phyloP scores from a whole-genome alignment of 331 rosid species.

The Acacia concinna region DNA sequence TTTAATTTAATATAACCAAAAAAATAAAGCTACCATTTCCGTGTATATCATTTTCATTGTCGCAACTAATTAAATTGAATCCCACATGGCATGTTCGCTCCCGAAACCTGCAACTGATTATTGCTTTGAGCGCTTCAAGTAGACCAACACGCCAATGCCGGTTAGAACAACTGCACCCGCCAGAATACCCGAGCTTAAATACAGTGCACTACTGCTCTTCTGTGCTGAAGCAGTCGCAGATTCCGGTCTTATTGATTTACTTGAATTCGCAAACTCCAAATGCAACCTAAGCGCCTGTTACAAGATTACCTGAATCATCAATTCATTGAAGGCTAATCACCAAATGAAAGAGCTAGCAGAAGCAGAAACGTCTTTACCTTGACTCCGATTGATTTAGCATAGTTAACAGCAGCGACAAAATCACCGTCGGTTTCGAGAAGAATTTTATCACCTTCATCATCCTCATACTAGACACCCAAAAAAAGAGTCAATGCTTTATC shows the following conservation, averaged over 20 bases:
- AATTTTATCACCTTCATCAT: slow-evolving; percentile 92
- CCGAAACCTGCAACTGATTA: slow-evolving; percentile 24
- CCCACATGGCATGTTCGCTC: slow-evolving; percentile 14
- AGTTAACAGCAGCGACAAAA: slow-evolving; percentile 69
- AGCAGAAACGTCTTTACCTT: slow-evolving; percentile 59
- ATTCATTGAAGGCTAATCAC: slow-evolving; percentile 2
- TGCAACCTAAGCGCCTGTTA: slow-evolving; percentile 78
- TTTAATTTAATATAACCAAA: not conserved
- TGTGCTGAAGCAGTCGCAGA: slow-evolving; percentile 29
- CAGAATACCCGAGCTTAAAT: slow-evolving; percentile 45
- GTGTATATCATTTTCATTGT: slow-evolving; percentile 26
- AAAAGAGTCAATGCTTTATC: not conserved
- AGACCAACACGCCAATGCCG: slow-evolving; percentile 58
- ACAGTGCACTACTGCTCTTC: slow-evolving; percentile 37
- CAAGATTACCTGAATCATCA: slow-evolving; percentile 23
- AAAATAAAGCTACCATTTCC: slow-evolving; percentile 16
- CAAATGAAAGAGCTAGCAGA: slow-evolving; percentile 18
- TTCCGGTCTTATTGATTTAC: slow-evolving; percentile 22
- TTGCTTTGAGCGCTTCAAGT: slow-evolving; percentile 66
- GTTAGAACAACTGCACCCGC: slow-evolving; percentile 68
- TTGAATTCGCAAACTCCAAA: slow-evolving; percentile 61
- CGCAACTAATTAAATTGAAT: not conserved
- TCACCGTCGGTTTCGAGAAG: slow-evolving; percentile 72
- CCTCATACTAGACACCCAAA: slow-evolving; percentile 64
- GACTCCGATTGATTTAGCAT: slow-evolving; percentile 64